phyloP scores from a whole-genome alignment of 2,329 filamentous ascomycete species.

The Hymenoscyphus occultus region DNA sequence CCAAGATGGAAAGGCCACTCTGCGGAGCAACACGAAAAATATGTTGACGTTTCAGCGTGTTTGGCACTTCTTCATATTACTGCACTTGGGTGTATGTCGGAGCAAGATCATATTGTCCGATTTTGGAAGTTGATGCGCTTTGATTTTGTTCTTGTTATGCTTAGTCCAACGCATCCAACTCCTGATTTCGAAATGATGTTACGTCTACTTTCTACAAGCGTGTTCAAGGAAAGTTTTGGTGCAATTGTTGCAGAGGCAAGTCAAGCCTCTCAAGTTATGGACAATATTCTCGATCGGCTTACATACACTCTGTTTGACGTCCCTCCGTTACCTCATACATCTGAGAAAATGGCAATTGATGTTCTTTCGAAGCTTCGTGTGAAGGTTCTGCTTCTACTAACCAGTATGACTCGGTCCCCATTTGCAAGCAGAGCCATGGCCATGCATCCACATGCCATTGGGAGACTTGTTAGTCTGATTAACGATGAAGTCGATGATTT shows the following conservation, averaged over 20 bases:
- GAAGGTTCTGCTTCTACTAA: constrained; percentile 49
- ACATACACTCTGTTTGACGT: constrained; percentile 45
- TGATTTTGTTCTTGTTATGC: constrained; percentile 63
- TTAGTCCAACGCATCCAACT: constrained; percentile 64
- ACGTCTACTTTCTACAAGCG: constrained; percentile 63
- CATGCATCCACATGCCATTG: constrained; percentile 65
- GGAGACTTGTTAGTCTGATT: constrained; percentile 70
- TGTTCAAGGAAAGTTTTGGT: constrained; percentile 62
- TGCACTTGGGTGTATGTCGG: constrained; percentile 54
- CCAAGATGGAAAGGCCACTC: constrained; percentile 42
- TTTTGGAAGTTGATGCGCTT: constrained; percentile 70
- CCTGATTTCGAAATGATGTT: constrained; percentile 63
- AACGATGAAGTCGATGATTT: constrained; percentile 67
- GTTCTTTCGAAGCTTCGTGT: constrained; percentile 32
- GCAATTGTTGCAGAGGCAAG: constrained; percentile 51
- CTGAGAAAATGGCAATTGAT: constrained; percentile 27
- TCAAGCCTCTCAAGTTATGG: constrained; percentile 40
- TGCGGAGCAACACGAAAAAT: constrained; percentile 46
- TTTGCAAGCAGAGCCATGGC: constrained; percentile 66
- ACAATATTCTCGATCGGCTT: constrained; percentile 38
- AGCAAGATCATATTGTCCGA: constrained; percentile 35
- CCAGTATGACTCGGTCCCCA: constrained; percentile 58
- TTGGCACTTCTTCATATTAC: constrained; percentile 64
- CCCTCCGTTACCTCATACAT: constrained; percentile 35
- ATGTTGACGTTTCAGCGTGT: constrained; percentile 62